These are phyloP conservation scores for Fistulina hepatica DNA, from an alignment of 1,284 basidiomycete species.

Conservation along the genomic window DNA sequence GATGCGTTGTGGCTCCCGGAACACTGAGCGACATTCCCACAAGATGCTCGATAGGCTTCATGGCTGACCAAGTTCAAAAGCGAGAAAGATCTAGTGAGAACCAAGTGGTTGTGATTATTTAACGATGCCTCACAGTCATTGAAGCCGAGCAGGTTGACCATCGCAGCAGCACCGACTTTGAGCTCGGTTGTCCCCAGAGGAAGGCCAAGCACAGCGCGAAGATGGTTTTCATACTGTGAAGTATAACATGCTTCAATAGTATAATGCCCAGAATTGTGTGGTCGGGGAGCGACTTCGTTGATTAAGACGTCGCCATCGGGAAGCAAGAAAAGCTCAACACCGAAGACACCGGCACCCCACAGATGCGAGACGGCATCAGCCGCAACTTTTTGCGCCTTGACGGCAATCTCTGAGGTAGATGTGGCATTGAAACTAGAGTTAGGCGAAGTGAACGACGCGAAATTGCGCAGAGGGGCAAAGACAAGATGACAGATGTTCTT, in stretches of 20 bases:
- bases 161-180: slow-evolving; percentile 80
- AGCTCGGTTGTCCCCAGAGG: slow-evolving; percentile 86
- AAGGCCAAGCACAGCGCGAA: slow-evolving; percentile 88
- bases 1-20: slow-evolving; percentile 76
- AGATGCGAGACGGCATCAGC: slow-evolving; percentile 77
- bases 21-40: slow-evolving; percentile 46
- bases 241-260: slow-evolving; percentile 98
- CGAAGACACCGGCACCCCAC: slow-evolving; percentile 89
- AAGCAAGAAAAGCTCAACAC: slow-evolving; percentile 97
- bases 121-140: too few relatives aligned
- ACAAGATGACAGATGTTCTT: slow-evolving; percentile 93
- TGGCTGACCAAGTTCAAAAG: slow-evolving; percentile 53
- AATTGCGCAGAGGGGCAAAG: slow-evolving; percentile 75
- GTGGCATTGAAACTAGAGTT: slow-evolving; percentile 45
- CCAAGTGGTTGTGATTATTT: too few relatives aligned
- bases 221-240: slow-evolving; percentile 97
- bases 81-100: too few relatives aligned
- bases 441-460: too few relatives aligned
- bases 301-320: slow-evolving; percentile 76
- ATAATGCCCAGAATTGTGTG: slow-evolving; percentile 98
- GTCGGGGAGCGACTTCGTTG: slow-evolving; percentile 98
- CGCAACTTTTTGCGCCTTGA: slow-evolving; percentile 64
- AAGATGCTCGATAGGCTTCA: slow-evolving; percentile 50
- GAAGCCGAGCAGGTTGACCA: slow-evolving; percentile 96
- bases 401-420: too few relatives aligned